These are phyloP conservation scores for Aspergillus ochraceoroseus DNA, from an alignment of 2,329 filamentous ascomycete species.

Conservation along the genomic window DNA sequence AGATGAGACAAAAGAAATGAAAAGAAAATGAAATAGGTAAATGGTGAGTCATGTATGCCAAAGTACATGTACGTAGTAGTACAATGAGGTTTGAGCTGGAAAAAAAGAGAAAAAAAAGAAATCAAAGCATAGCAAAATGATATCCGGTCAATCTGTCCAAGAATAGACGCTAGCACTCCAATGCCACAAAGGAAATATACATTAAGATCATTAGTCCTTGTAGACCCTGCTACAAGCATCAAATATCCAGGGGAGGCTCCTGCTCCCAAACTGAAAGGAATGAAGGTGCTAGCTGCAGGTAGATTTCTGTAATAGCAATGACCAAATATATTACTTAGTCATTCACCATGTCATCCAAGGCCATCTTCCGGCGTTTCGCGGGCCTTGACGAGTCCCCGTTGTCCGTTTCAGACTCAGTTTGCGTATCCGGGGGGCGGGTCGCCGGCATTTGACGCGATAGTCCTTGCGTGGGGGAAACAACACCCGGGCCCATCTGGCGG, in stretches of 20 bases:
- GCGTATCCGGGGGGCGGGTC: conserved; percentile 14
- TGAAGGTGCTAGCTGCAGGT: conserved; percentile 7
- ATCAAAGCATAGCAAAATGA: too few species aligned
- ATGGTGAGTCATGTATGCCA: conserved; percentile 5
- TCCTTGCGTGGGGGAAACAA: conserved; percentile 20
- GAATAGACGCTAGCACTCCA: conserved; percentile 9
- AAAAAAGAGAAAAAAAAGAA: too few species aligned
- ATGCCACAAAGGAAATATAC: conserved; percentile 21
- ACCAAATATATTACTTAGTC: conserved; percentile 22
- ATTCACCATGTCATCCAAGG: conserved; percentile 41
- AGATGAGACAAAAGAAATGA: conserved; percentile 3
- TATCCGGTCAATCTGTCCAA: background rate
- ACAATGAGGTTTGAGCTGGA: background rate
- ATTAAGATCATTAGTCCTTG: conserved; percentile 22
- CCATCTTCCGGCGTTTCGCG: conserved; percentile 39
- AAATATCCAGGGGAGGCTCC: conserved; percentile 1
- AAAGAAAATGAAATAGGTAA: conserved; percentile 5
- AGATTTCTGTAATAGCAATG: background rate
- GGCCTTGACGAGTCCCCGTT: conserved; percentile 25
- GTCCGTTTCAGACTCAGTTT: conserved; percentile 20
- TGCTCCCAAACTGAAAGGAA: background rate
- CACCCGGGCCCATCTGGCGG: conserved; percentile 15
- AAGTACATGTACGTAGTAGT: background rate
- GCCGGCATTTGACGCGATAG: conserved; percentile 20
- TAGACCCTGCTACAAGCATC: conserved; percentile 23